Percentiles rank a stretch among this genome's conserved stretches.
These are phyloP conservation scores for Nigrospora sphaerica DNA, from an alignment of 2,329 filamentous ascomycete species.

Conservation along the genomic window DNA sequence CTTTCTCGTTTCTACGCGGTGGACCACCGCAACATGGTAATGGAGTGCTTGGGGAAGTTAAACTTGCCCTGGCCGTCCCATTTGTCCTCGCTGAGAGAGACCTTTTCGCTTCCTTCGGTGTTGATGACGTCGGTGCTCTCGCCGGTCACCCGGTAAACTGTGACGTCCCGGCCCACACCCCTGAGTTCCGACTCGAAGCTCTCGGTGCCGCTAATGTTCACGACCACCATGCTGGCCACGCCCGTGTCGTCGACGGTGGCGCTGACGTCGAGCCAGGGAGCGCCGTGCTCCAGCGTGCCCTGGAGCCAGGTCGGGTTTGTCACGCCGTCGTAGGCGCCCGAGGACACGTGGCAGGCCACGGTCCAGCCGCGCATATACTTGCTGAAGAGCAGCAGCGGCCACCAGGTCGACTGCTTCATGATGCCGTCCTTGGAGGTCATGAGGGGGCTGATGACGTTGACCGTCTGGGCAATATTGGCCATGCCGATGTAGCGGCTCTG, in stretches of 20 bases:
- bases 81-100: constrained; percentile 49
- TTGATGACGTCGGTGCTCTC: constrained; percentile 52
- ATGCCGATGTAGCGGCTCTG: constrained; percentile 66
- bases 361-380: constrained; percentile 69
- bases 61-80: constrained; percentile 60
- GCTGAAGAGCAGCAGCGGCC: constrained; percentile 63
- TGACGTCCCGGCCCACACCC: constrained; percentile 46
- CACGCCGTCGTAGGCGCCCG: constrained; percentile 57
- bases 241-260: constrained; percentile 52
- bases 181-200: constrained; percentile 53
- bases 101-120: constrained; percentile 53
- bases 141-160: constrained; percentile 58
- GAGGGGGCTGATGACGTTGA: constrained; percentile 71
- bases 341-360: constrained; percentile 57
- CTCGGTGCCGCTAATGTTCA: constrained; percentile 60
- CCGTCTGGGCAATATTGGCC: constrained; percentile 71
- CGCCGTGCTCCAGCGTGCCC: constrained; percentile 53
- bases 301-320: constrained; percentile 60
- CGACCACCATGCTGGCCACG: constrained; percentile 59
- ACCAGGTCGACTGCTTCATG: constrained; percentile 68
- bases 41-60: constrained; percentile 61
- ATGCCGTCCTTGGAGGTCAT: constrained; percentile 63
- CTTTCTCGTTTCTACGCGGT: constrained; percentile 11
- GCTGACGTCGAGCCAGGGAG: constrained; percentile 64
- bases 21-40: constrained; percentile 55